Percentiles rank a stretch among this genome's conserved stretches.
Conservation (phyloP, 148 eudicot genomes). For the Vaccinium vitisidaea region DNA sequence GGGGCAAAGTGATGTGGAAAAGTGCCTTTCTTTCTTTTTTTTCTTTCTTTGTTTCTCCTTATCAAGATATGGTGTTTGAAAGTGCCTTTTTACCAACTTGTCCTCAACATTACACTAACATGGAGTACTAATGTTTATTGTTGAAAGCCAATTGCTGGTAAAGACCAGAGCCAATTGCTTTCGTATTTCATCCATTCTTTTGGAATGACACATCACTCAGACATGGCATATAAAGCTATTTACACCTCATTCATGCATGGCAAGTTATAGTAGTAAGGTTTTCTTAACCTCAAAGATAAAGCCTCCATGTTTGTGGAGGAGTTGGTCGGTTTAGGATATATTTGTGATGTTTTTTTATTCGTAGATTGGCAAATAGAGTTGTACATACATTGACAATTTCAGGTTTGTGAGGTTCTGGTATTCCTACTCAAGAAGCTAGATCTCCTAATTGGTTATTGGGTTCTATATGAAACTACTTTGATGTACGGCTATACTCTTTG, state of each 20-base stretch:
- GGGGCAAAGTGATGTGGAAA: conserved; percentile 13
- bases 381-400: too few species aligned
- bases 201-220: background rate
- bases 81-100: conserved; percentile 26
- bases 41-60: conserved; percentile 17
- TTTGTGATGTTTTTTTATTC: too few species aligned
- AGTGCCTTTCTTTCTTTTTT: conserved; percentile 1
- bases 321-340: too few species aligned
- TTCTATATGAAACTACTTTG: too few species aligned
- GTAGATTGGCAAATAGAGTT: too few species aligned
- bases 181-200: background rate
- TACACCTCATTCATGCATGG: conserved; percentile 9
- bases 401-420: too few species aligned
- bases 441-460: too few species aligned
- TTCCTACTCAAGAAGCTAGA: too few species aligned
- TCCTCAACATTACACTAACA: background rate
- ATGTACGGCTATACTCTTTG: too few species aligned
- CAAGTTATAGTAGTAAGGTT: background rate
- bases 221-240: background rate
- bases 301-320: background rate
- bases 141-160: background rate
- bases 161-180: background rate
- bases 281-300: background rate
- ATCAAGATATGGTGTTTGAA: conserved; percentile 25
- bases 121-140: background rate